Evolutionary conservation across 2,329 filamentous ascomycete genomes (phyloP).

Genomic region (Cadophora gregata): DNA sequence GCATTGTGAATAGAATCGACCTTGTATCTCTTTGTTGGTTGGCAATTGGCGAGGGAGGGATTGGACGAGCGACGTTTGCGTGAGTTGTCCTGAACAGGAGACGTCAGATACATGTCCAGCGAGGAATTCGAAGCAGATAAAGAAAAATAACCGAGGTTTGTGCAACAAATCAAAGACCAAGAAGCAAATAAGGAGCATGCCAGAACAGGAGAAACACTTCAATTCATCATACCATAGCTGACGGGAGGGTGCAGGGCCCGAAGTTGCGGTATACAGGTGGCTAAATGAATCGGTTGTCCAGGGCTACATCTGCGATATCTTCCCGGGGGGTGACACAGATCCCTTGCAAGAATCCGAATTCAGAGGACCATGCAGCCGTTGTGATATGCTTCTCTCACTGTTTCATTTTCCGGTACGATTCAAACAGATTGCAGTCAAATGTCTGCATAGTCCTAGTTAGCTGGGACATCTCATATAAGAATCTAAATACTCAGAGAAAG

Average conservation of each 20-base stretch:
- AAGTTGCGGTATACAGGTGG: constrained; percentile 10
- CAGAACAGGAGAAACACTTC: constrained; percentile 6
- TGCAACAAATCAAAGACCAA: background rate
- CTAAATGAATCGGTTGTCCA: background rate
- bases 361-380: background rate
- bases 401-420: background rate
- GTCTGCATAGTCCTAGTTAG: background rate
- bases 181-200: background rate
- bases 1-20: background rate
- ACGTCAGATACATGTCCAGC: constrained; percentile 1
- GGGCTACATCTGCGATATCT: background rate
- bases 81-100: constrained; percentile 6
- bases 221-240: background rate
- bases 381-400: background rate
- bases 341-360: background rate
- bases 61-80: constrained; percentile 4
- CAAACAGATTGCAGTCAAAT: background rate
- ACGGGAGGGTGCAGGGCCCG: constrained; percentile 6
- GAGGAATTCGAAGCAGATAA: constrained; percentile 2
- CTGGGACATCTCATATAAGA: background rate
- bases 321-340: background rate
- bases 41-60: background rate
- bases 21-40: background rate
- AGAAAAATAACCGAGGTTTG: constrained; percentile 3
- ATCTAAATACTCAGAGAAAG: background rate